phyloP scores from a whole-genome alignment of 2,329 filamentous ascomycete species.

The Ascochyta clinopodiicola region DNA sequence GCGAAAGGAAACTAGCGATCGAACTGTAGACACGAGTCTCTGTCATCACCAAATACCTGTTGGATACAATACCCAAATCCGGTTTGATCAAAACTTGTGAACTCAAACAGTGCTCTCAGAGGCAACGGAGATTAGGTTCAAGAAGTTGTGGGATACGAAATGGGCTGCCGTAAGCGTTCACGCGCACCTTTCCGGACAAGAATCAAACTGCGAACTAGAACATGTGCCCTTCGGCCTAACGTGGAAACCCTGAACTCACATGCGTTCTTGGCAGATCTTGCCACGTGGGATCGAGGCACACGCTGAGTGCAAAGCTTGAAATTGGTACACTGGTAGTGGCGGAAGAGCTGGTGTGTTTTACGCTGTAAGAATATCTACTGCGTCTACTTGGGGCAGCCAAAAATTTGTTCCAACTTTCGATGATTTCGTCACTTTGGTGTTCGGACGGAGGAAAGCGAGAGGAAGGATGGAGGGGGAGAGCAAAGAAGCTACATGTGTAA shows the following conservation, averaged over 20 bases:
- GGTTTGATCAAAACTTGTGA: conserved; percentile 8
- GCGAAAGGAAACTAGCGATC: conserved; percentile 4
- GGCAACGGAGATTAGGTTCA: conserved; percentile 14
- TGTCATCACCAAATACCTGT: conserved; percentile 9
- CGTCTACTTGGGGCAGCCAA: no score
- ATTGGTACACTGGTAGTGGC: conserved; percentile 5
- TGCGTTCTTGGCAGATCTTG: neutral
- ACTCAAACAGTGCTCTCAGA: conserved; percentile 14
- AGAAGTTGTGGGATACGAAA: conserved; percentile 12
- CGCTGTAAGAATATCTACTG: neutral
- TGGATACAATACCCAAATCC: conserved; percentile 12
- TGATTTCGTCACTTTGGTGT: no score
- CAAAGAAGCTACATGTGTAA: no score
- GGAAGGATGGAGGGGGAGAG: no score
- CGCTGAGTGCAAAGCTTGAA: conserved; percentile 12
- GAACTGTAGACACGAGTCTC: conserved; percentile 15
- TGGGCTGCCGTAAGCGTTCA: conserved; percentile 14
- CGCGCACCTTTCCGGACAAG: conserved; percentile 16
- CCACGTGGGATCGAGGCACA: conserved; percentile 8
- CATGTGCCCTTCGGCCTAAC: conserved; percentile 4
- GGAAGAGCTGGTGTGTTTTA: conserved; percentile 7
- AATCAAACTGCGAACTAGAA: conserved; percentile 11
- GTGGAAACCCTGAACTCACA: conserved; percentile 11
- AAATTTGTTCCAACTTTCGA: no score
- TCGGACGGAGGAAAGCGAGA: no score